Percentiles rank a stretch among this genome's conserved stretches.
These are phyloP conservation scores for Penicillium sp. DNA, from an alignment of 2,329 filamentous ascomycete species.

Conservation along the genomic window DNA sequence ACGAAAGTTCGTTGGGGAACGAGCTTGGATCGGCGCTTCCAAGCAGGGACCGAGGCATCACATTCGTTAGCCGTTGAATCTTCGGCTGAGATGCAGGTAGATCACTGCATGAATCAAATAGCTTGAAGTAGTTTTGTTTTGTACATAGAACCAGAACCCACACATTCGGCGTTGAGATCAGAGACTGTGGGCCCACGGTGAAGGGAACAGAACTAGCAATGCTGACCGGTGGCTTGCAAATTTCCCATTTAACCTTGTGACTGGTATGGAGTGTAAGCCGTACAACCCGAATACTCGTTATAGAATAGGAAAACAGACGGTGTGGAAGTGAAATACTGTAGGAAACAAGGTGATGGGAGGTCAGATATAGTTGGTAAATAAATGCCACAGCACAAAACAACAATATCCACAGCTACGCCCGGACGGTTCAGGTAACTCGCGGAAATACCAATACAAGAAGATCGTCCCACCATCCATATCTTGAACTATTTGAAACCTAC, in stretches of 20 bases:
- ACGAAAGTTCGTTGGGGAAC: not conserved
- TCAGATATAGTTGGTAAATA: not conserved
- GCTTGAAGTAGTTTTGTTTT: not conserved
- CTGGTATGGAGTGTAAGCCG: not conserved
- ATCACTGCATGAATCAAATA: not conserved
- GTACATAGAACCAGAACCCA: not conserved
- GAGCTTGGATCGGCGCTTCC: not conserved
- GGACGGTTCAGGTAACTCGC: not conserved
- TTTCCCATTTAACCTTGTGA: not conserved
- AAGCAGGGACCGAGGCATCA: conserved; percentile 7
- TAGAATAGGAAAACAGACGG: not conserved
- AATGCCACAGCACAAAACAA: not conserved
- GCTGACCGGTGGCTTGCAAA: conserved; percentile 1
- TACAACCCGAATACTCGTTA: not conserved
- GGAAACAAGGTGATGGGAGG: not conserved
- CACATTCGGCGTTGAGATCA: not conserved
- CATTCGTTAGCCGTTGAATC: not conserved
- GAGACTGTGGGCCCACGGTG: not conserved
- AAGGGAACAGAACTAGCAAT: not conserved
- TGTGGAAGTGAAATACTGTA: not conserved
- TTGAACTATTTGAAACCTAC: not conserved
- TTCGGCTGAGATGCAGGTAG: not conserved
- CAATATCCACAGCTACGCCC: not conserved
- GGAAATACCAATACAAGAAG: not conserved
- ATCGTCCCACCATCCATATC: too few species aligned